These are phyloP conservation scores for Fibroporia radiculosa DNA, from an alignment of 768 basidiomycete species.

Conservation along the genomic window DNA sequence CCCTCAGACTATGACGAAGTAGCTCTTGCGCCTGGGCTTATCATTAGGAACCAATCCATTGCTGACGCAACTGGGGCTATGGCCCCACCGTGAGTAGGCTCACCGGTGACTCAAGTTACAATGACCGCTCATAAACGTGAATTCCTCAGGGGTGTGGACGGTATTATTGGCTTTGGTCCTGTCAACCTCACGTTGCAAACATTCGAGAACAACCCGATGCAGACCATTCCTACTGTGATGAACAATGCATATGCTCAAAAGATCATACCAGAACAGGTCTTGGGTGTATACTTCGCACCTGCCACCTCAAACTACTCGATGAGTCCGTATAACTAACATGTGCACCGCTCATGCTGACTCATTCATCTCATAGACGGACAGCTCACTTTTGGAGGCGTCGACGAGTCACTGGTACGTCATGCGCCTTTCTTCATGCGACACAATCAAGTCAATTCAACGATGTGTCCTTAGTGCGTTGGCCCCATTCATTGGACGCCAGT, in stretches of 20 bases:
- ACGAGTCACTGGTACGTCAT: constrained; percentile 8
- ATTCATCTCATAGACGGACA: constrained; percentile 16
- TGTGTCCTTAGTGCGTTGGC: background rate
- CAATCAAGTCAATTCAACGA: no score
- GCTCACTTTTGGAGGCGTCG: constrained; percentile 26
- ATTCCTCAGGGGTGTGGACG: constrained; percentile 38
- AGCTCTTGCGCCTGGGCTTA: constrained; percentile 3
- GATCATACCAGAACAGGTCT: constrained; percentile 33
- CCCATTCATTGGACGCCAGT: constrained; percentile 27
- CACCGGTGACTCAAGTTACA: background rate
- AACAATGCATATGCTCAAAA: constrained; percentile 45
- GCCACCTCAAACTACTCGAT: constrained; percentile 18
- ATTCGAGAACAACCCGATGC: constrained; percentile 23
- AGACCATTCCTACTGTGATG: constrained; percentile 46
- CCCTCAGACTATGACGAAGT: background rate
- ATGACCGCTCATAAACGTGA: background rate
- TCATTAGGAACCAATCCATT: constrained; percentile 25
- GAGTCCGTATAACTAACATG: constrained; percentile 13
- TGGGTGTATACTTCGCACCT: constrained; percentile 48
- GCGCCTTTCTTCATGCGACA: no score
- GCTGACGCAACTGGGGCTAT: constrained; percentile 13
- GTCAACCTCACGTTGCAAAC: constrained; percentile 39
- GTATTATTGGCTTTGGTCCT: constrained; percentile 48
- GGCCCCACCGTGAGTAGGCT: background rate
- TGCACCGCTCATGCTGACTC: background rate